Evolutionary conservation across 2,329 filamentous ascomycete genomes (phyloP), one percentile per base, ranked within the genome.

Genomic region (Fusarium pseudoanthophilum): DNA sequence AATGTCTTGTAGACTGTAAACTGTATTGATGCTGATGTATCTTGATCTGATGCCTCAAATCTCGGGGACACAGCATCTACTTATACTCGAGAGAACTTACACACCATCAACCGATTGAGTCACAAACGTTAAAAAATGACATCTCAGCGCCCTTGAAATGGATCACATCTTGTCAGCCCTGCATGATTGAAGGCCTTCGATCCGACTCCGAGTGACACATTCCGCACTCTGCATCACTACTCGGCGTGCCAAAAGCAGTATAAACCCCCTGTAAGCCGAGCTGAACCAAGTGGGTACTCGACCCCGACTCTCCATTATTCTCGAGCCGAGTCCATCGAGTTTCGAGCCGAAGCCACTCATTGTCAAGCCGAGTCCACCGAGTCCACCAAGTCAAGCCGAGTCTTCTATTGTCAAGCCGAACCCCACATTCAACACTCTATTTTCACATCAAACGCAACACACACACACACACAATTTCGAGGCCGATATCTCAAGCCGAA

Each of bases 141-240:
- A 60, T 34, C 9, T 21, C 36, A 40, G 32, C 69, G 68, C 72
- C 72, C 70, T 72, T 69, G 42, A 11, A 14, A 66, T 64, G 73
- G 68, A 63, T 53, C 60, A 52, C 45, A 43, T 26, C 49, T 48
- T 64, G 69, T 77, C 69, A 77, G 74, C 72, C 63, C 64, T 69
- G 70, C 65, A 66, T 66, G 24, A 24, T 36, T 11, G 9, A 52
- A 52, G 7, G 3, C 39, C 53, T 59, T 61, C 26, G 61, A 56
- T 18, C 37, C 73, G 73, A 56, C 52, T 37, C 67, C 59, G 67
- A 49, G 62, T 77, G 75, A 77, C 75, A 56, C 68, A 77, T 71
- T 53, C 36, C 59, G 51, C 65, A n/a, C 34, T 42, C 56, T 42
- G 32, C 15, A 26, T 45, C 37, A 45, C n/a, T 18, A 45, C 36